Evolutionary conservation across 306 rosid genomes (phyloP).

Genomic region (Cucumis hystrix): DNA sequence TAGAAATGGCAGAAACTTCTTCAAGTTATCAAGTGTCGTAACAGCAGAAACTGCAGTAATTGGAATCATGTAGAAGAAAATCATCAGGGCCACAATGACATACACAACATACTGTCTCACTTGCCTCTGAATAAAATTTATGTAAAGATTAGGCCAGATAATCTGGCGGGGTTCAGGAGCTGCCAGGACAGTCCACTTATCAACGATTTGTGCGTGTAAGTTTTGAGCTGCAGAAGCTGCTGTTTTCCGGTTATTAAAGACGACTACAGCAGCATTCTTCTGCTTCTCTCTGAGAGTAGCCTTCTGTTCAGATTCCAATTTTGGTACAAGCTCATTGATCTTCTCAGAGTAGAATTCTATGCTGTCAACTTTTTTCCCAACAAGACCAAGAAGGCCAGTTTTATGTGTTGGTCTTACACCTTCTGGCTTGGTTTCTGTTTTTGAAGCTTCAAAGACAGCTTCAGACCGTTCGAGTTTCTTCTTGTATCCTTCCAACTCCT

Average conservation of each 20-base stretch:
- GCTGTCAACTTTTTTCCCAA: slow-evolving; percentile 72
- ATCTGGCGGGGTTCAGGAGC: slow-evolving; percentile 75
- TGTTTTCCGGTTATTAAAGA: slow-evolving; percentile 49
- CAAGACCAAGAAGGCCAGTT: slow-evolving; percentile 67
- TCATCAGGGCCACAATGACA: slow-evolving; percentile 44
- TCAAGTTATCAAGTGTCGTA: slow-evolving; percentile 56
- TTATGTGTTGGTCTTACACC: slow-evolving; percentile 67
- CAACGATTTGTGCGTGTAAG: slow-evolving; percentile 62
- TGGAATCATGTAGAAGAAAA: slow-evolving; percentile 75
- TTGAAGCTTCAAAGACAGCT: slow-evolving; percentile 43
- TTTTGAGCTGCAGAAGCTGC: slow-evolving; percentile 92
- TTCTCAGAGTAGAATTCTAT: slow-evolving; percentile 48
- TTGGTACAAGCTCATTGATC: slow-evolving; percentile 37
- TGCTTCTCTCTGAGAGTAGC: slow-evolving; percentile 77
- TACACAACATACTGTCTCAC: slow-evolving; percentile 56
- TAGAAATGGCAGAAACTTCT: slow-evolving; percentile 62
- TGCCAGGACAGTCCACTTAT: slow-evolving; percentile 50
- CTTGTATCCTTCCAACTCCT: slow-evolving; percentile 52
- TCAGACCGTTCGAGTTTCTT: slow-evolving; percentile 68
- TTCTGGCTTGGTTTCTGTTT: slow-evolving; percentile 46
- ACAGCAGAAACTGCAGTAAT: slow-evolving; percentile 54
- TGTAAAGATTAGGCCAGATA: slow-evolving; percentile 67
- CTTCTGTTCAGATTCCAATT: slow-evolving; percentile 75
- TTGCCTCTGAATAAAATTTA: slow-evolving; percentile 44
- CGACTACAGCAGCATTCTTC: slow-evolving; percentile 55